A percentile compares a stretch with the other conserved stretches of the same genome.
Conservation (phyloP, 2,329 filamentous ascomycete species). For the Beauveria asiatica region DNA sequence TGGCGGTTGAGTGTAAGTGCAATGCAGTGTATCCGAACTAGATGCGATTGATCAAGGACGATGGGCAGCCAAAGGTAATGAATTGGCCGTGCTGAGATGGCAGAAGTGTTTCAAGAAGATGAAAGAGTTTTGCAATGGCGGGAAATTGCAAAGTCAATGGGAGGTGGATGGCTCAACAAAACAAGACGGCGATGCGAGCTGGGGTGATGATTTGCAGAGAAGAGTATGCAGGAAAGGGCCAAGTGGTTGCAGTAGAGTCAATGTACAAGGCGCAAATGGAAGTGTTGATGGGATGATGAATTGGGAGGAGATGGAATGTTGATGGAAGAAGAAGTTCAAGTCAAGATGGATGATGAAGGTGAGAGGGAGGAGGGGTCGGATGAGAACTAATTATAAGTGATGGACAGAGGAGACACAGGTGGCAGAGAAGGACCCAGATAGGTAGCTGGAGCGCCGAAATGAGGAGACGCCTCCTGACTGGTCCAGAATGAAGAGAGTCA, state of each 20-base stretch:
- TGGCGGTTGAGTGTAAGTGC: neutral
- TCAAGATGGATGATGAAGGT: slow-evolving; percentile 6
- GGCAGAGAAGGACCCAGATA: neutral
- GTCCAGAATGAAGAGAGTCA: neutral
- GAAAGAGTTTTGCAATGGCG: neutral
- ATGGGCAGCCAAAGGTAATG: neutral
- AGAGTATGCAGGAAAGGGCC: no score
- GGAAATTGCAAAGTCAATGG: neutral
- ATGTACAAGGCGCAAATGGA: neutral
- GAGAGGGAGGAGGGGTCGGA: slow-evolving; percentile 7
- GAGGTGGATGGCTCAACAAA: neutral
- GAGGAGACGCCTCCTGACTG: neutral
- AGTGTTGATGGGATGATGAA: slow-evolving; percentile 9
- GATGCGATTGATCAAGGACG: neutral
- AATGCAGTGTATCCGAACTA: neutral
- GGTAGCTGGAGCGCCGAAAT: neutral
- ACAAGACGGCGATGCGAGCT: neutral
- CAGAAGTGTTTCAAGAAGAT: neutral
- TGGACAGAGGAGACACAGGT: neutral
- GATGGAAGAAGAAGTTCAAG: slow-evolving; percentile 4
- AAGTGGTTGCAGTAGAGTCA: neutral
- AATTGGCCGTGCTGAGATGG: neutral
- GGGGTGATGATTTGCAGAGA: neutral
- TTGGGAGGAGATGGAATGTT: slow-evolving; percentile 10
- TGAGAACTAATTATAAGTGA: slow-evolving; percentile 12